Base-by-base conservation (phyloP, 1,284 basidiomycete genomes). In the Bondarzewia mesenterica region DNA sequence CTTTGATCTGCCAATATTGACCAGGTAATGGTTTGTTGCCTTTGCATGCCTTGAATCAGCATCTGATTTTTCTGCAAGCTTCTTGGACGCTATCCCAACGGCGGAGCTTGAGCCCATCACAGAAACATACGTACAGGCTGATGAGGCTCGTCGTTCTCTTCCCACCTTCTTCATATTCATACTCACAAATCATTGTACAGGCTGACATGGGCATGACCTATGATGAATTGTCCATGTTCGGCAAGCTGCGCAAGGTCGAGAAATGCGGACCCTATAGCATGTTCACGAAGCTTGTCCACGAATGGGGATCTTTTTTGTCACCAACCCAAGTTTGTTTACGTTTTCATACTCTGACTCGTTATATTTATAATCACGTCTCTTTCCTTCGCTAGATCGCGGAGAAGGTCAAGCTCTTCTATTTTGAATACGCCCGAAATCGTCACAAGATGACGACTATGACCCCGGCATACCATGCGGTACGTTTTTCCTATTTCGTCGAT, bases 371-470 rank as follows among this genome's bases (percentile, higher is more conserved):
- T 5, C 12, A 22, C 1, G 2, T 23, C 4, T 27, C 15, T 23
- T 26, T 38, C 7, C 3, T 3, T 7, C 4, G 12, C 15, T 18
- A 95, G 89, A 92, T 99, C 49, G 95, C 95, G 6, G 87, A 92
- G 55, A 99, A 98, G 71, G 95, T 99, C 58, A 98, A 99, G 66
- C 71, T 85, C 49, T 99, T 99, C 75, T 99, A 93, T 75, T 96
- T 94, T 60, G 92, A 95, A 64, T 85, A 99, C 59, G 95, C 95
- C 0, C 77, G 94, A 50, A 99, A 99, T 66, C 72, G 96, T 47
- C 95, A 99, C 69, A 99, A 99, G 79, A 99, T 99, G 95, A 99
- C 96, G 7, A 99, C 94, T 0, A 63, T 99, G 53, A 99, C 96
- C 1, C 96, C 95, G 1, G 80, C 90, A 3, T 98, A 99, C 58